Base-by-base conservation (phyloP, 352 stramenopile species). In the Pythium scleroteichum region DNA sequence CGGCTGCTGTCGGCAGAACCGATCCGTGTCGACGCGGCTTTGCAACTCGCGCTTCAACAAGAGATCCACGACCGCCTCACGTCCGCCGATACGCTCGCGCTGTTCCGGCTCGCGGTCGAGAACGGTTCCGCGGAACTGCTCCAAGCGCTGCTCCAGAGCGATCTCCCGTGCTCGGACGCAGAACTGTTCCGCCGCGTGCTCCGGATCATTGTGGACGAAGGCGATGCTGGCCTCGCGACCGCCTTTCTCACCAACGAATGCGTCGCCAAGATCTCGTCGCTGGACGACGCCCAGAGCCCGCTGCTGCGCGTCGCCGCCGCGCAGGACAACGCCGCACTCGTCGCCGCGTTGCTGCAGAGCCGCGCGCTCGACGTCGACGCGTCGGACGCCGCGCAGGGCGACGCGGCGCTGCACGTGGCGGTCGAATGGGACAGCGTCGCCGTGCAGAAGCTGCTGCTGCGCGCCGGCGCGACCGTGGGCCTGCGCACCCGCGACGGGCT, bases 341-440 rank as follows among this genome's bases (percentile, higher is more conserved):
- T 62, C 19, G 17, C 35, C 0, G 27, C 24, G 24, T 47, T 68
- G 26, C 29, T 68, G 2, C 24, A 19, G 9, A 7, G 23, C 14
- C 3, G 29, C 1, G 16, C 12, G 1, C 20, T 48, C 5, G 17
- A 53, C 16, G 14, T 38, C 12, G 24, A 52, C 17, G 51, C 13
- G 1, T 13, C 7, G 8, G 60, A 69, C 29, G 41, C 52, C 6
- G 63, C 64, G 26, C 59, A 44, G 13, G 40, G 51, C 13, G 64
- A 62, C 24, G 64, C 65, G n/a, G 53, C 62, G 26, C 55, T 76
- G 12, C 65, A 74, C 49, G 64, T 66, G 29, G 69, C 69, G 3
- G 59, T 62, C 6, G 69, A 76, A 54, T 73, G 69, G 53, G 57
- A 71, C 48, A 71, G 66, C 44, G 66, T 69, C 7, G 32, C 39